phyloP scores from a whole-genome alignment of 352 stramenopile species.

The Paralagenidium karlingii region DNA sequence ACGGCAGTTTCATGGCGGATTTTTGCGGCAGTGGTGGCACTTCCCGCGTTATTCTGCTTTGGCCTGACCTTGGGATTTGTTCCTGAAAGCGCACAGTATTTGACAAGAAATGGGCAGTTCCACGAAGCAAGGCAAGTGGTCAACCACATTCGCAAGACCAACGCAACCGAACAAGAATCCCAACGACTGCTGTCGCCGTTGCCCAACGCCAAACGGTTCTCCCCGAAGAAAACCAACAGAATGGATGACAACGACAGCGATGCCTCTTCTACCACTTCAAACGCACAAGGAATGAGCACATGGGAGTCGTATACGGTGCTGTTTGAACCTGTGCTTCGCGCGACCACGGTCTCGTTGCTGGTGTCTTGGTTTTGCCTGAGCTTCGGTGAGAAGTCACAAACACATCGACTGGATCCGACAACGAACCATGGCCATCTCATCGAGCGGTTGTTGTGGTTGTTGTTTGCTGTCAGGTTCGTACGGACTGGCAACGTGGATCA shows the following conservation, averaged over 20 bases:
- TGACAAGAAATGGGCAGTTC: conserved; percentile 28
- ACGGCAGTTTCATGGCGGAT: conserved; percentile 44
- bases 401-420: no score
- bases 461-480: no score
- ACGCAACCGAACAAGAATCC: conserved; percentile 6
- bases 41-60: conserved; percentile 57
- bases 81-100: conserved; percentile 73
- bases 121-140: conserved; percentile 43
- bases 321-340: conserved; percentile 40
- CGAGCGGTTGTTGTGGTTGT: no score
- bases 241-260: no score
- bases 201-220: no score
- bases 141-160: conserved; percentile 34
- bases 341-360: conserved; percentile 47
- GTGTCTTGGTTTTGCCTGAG: conserved; percentile 66
- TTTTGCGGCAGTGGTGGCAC: conserved; percentile 58
- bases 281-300: no score
- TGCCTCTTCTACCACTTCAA: no score
- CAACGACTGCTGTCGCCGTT: conserved; percentile 16
- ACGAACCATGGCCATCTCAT: no score
- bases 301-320: conserved; percentile 20
- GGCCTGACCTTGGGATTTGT: conserved; percentile 56
- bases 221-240: no score
- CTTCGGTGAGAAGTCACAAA: no score
- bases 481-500: conserved; percentile 89